Evolutionary conservation across 306 rosid species (phyloP).

Genomic region (Prunus kanzakura): DNA sequence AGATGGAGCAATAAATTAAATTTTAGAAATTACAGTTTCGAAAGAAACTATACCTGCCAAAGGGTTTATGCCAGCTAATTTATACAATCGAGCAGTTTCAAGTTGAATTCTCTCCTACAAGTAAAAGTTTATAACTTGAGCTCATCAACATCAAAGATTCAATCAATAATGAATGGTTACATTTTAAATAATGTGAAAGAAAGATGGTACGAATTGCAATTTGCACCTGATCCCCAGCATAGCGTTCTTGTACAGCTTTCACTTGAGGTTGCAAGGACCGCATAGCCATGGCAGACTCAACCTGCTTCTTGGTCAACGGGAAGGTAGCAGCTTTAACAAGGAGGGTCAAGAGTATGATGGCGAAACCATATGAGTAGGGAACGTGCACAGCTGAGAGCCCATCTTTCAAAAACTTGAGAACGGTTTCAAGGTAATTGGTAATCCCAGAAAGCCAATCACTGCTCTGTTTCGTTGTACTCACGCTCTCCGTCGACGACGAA

Average conservation of each 20-base stretch:
- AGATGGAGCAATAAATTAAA: neutral
- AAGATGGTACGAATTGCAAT: neutral
- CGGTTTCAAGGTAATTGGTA: constrained; percentile 67
- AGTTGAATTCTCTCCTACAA: constrained; percentile 93
- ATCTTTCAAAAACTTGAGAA: constrained; percentile 81
- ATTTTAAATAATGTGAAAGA: neutral
- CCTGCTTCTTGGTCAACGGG: constrained; percentile 44
- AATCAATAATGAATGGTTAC: neutral
- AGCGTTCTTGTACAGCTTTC: constrained; percentile 79
- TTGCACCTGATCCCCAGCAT: constrained; percentile 84
- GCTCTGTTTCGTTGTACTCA: constrained; percentile 49
- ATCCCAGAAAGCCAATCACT: constrained; percentile 92
- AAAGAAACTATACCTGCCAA: constrained; percentile 64
- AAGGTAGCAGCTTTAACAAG: constrained; percentile 18
- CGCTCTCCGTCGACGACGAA: constrained; percentile 49
- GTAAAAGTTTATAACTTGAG: constrained; percentile 18
- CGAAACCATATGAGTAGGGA: constrained; percentile 94
- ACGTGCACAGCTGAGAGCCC: constrained; percentile 80
- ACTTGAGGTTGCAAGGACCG: constrained; percentile 86
- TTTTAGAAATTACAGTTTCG: constrained; percentile 6
- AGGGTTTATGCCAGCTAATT: constrained; percentile 88
- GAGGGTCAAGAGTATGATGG: constrained; percentile 58
- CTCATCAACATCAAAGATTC: neutral
- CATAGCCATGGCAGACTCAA: constrained; percentile 93
- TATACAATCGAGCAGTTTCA: constrained; percentile 87